These are phyloP conservation scores for Lodderomyces margitis DNA, from an alignment of 1,139 yeast species.

Conservation along the genomic window DNA sequence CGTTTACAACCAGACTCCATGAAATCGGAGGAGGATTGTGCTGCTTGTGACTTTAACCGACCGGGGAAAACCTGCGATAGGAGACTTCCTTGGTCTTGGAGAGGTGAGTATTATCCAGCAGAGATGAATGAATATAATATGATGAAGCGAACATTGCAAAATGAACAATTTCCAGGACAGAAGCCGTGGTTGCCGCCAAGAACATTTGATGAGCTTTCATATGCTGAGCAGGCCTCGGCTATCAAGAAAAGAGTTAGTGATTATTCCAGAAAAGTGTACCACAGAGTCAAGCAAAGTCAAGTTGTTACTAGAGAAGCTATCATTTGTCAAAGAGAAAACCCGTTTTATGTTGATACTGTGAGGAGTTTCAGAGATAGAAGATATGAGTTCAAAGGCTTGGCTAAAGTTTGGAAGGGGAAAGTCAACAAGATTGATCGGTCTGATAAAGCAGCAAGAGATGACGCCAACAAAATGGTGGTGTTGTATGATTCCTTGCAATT, in stretches of 20 bases:
- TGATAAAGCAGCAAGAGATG: slow-evolving; percentile 67
- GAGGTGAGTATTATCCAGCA: slow-evolving; percentile 94
- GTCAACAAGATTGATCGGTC: slow-evolving; percentile 49
- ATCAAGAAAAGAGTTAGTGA: slow-evolving; percentile 81
- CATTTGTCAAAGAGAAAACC: slow-evolving; percentile 96
- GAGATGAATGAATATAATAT: slow-evolving; percentile 87
- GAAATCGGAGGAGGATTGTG: slow-evolving; percentile 94
- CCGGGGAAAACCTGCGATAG: slow-evolving; percentile 95
- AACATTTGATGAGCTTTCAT: slow-evolving; percentile 71
- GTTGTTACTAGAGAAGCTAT: slow-evolving; percentile 89
- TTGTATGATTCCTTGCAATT: slow-evolving; percentile 92
- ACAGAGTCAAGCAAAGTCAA: slow-evolving; percentile 75
- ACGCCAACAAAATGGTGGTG: slow-evolving; percentile 91
- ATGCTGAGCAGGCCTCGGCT: slow-evolving; percentile 72
- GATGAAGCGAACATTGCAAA: slow-evolving; percentile 81
- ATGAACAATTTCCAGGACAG: slow-evolving; percentile 71
- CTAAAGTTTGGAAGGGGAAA: slow-evolving; percentile 93
- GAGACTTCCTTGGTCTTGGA: slow-evolving; percentile 94
- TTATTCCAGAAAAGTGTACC: slow-evolving; percentile 82
- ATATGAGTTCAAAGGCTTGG: slow-evolving; percentile 90
- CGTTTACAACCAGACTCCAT: slow-evolving; percentile 97
- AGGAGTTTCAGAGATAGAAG: slow-evolving; percentile 94
- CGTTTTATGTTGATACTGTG: slow-evolving; percentile 94
- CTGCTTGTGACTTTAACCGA: slow-evolving; percentile 93
- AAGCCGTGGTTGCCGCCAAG: slow-evolving; percentile 56